A percentile compares a stretch with the other conserved stretches of the same genome.
Evolutionary conservation across 2,329 filamentous ascomycete genomes (phyloP).

Genomic region (Basipetospora chlamydospora): DNA sequence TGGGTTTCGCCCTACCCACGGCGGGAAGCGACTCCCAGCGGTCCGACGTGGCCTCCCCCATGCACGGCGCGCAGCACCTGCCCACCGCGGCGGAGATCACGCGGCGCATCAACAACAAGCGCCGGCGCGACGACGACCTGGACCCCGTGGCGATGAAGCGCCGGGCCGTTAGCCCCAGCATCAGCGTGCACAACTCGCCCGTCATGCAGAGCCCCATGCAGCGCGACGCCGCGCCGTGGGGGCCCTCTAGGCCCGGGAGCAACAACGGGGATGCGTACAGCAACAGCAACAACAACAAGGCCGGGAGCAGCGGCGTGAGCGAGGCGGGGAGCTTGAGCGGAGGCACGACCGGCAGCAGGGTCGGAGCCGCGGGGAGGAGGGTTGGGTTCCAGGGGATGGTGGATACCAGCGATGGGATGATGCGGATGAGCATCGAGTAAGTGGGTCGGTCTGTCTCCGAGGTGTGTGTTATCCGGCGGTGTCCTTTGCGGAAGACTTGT

Average conservation of each 20-base stretch:
- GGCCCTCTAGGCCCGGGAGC: conserved; percentile 52
- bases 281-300: too few species aligned
- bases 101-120: conserved; percentile 64
- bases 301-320: conserved; percentile 37
- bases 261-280: conserved; percentile 34
- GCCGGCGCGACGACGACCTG: conserved; percentile 82
- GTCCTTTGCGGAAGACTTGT: too few species aligned
- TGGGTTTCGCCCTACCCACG: conserved; percentile 16
- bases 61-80: conserved; percentile 21
- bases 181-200: conserved; percentile 83
- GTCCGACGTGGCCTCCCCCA: conserved; percentile 9
- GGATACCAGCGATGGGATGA: conserved; percentile 86
- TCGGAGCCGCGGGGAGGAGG: conserved; percentile 38
- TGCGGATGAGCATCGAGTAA: conserved; percentile 94
- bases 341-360: conserved; percentile 26
- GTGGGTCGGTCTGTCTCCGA: too few species aligned
- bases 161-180: conserved; percentile 76
- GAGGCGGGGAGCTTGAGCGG: conserved; percentile 27
- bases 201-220: conserved; percentile 74
- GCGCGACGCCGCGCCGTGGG: conserved; percentile 56
- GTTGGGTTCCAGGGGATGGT: conserved; percentile 85
- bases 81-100: conserved; percentile 62
- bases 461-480: too few species aligned
- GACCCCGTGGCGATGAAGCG: conserved; percentile 82
- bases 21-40: conserved; percentile 9